Evolutionary conservation across 192 early-diverging fungal genomes (phyloP).

Genomic region (Borealophlyctis nickersoniae): DNA sequence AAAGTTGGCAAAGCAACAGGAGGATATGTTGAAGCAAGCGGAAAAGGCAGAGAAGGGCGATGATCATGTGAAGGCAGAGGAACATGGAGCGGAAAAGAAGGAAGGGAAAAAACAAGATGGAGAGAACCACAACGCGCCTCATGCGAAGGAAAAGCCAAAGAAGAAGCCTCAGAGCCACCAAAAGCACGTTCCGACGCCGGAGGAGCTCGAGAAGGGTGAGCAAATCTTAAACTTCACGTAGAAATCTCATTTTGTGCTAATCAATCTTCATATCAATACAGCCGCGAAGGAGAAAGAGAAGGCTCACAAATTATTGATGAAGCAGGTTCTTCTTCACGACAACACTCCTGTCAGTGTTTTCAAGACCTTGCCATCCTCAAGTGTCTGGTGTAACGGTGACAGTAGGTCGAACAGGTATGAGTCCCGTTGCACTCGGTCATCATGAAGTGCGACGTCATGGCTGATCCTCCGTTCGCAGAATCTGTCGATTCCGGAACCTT

Average conservation of each 20-base stretch:
- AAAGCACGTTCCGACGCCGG: too few relatives aligned
- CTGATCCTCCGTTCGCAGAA: conserved; percentile 17
- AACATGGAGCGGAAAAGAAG: conserved; percentile 6
- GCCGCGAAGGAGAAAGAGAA: neutral
- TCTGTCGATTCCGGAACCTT: conserved; percentile 47
- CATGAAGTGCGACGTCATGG: neutral
- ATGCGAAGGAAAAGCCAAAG: neutral
- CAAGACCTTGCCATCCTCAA: conserved; percentile 32
- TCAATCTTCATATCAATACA: neutral
- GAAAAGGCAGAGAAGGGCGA: conserved; percentile 14
- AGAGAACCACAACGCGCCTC: neutral
- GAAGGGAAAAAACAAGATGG: conserved; percentile 4
- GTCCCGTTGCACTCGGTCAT: neutral
- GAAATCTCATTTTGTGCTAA: neutral
- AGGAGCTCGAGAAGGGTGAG: too few relatives aligned
- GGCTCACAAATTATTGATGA: neutral
- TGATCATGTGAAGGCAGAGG: neutral
- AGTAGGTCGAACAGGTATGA: conserved; percentile 18
- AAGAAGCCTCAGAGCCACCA: neutral
- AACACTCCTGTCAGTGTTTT: conserved; percentile 20
- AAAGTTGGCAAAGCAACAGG: conserved; percentile 17
- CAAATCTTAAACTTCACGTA: neutral
- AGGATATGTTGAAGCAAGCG: conserved; percentile 25
- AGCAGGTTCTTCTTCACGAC: conserved; percentile 1
- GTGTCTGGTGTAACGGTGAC: conserved; percentile 41